These are phyloP conservation scores for Mycena latifolia DNA, from an alignment of 768 basidiomycete species.

Conservation along the genomic window DNA sequence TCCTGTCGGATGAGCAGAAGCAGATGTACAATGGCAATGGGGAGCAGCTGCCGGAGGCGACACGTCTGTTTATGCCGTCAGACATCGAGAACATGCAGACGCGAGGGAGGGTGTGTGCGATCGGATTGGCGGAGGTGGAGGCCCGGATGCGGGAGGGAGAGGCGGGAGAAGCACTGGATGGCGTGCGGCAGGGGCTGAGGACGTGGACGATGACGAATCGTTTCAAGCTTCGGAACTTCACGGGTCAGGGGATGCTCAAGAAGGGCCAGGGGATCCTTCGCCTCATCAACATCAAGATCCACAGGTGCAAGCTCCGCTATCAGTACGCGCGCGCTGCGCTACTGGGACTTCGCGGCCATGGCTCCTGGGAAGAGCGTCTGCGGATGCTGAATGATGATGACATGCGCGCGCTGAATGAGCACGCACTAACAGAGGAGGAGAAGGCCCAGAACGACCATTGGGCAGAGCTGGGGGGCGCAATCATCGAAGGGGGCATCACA, in stretches of 20 bases:
- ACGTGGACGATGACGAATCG: conserved; percentile 6
- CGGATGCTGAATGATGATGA: neutral
- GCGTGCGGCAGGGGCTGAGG: neutral
- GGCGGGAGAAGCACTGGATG: conserved; percentile 1
- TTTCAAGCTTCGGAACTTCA: neutral
- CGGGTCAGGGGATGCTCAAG: conserved; percentile 4
- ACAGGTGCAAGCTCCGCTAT: neutral
- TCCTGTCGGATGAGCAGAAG: neutral
- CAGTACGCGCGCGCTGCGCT: conserved; percentile 5
- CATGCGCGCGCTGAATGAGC: conserved; percentile 10
- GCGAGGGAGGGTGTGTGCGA: neutral
- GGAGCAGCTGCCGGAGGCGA: conserved; percentile 1
- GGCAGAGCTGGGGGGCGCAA: neutral
- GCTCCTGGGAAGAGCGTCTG: neutral
- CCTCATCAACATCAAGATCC: conserved; percentile 5
- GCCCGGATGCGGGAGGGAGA: conserved; percentile 14
- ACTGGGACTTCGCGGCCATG: neutral
- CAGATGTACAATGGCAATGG: neutral
- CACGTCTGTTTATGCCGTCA: conserved; percentile 5
- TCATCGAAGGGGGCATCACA: no score
- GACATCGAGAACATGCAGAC: neutral
- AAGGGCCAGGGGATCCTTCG: conserved; percentile 1
- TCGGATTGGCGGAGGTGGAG: neutral
- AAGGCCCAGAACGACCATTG: conserved; percentile 1
- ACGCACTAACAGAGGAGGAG: neutral